phyloP scores from a whole-genome alignment of 2,329 filamentous ascomycete species.

The Bipolaris zeicola region DNA sequence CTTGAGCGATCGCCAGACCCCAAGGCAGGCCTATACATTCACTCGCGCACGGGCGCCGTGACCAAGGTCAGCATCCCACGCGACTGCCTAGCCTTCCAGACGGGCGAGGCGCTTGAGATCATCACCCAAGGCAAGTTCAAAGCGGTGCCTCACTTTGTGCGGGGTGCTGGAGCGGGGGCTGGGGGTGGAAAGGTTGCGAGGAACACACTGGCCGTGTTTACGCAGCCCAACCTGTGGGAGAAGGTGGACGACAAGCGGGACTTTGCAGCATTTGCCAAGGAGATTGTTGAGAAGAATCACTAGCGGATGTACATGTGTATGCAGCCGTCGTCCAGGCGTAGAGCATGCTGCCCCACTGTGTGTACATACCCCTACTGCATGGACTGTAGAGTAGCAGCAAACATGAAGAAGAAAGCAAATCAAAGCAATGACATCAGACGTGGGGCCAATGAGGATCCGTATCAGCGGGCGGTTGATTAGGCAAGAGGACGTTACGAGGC shows the following conservation, averaged over 20 bases:
- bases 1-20: conserved; percentile 79
- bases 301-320: conserved; percentile 15
- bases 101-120: conserved; percentile 85
- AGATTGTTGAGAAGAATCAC: conserved; percentile 55
- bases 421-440: conserved; percentile 1
- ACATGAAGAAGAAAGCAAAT: background rate
- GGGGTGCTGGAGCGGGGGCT: conserved; percentile 65
- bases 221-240: conserved; percentile 89
- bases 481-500: too few species aligned
- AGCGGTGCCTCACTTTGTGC: conserved; percentile 94
- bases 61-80: conserved; percentile 92
- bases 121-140: conserved; percentile 92
- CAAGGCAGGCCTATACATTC: conserved; percentile 89
- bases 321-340: background rate
- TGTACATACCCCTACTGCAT: too few species aligned
- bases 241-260: conserved; percentile 72
- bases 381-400: background rate
- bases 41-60: conserved; percentile 77
- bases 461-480: background rate
- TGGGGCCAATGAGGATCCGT: background rate
- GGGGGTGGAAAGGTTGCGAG: conserved; percentile 55
- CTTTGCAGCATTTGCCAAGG: conserved; percentile 76
- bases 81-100: conserved; percentile 95
- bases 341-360: too few species aligned
- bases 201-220: conserved; percentile 96